Conservation (phyloP, 164 flowering plant species). For the Amborella trichopoda region DNA sequence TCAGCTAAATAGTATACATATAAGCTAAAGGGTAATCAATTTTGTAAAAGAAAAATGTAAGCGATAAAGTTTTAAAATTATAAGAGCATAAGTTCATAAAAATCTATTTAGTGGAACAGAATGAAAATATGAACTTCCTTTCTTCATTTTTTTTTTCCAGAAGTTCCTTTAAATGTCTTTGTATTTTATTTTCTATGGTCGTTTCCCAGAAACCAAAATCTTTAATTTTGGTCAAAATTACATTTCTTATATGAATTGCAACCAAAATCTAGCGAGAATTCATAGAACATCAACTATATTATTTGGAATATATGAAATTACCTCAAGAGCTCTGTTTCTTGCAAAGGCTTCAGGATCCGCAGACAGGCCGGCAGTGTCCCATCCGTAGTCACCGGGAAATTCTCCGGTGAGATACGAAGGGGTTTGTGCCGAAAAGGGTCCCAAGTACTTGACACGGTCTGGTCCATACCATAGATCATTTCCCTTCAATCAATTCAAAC, state of each 20-base stretch:
- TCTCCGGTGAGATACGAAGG: slow-evolving; percentile 90
- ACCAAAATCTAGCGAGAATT: neutral
- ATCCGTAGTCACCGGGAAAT: slow-evolving; percentile 92
- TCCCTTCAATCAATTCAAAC: slow-evolving; percentile 12
- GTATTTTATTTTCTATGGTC: neutral
- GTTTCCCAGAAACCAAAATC: neutral
- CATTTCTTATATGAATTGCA: neutral
- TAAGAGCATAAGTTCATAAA: too few species aligned
- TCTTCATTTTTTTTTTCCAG: too few species aligned
- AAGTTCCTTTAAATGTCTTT: neutral
- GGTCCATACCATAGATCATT: slow-evolving; percentile 93
- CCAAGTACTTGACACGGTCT: slow-evolving; percentile 87
- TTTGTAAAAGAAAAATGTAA: too few species aligned
- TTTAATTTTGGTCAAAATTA: neutral
- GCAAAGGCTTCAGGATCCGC: slow-evolving; percentile 98
- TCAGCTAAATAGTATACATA: too few species aligned
- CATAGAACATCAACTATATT: neutral
- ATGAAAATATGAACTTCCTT: too few species aligned
- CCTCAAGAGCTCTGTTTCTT: slow-evolving; percentile 94
- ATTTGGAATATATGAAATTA: slow-evolving; percentile 2
- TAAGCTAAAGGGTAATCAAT: too few species aligned
- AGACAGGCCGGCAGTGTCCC: slow-evolving; percentile 94
- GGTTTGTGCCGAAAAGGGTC: slow-evolving; percentile 94
- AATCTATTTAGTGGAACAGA: too few species aligned
- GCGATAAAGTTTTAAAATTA: too few species aligned